Conservation (phyloP, 2,329 filamentous ascomycete species). For the Diaporthe sp. region DNA sequence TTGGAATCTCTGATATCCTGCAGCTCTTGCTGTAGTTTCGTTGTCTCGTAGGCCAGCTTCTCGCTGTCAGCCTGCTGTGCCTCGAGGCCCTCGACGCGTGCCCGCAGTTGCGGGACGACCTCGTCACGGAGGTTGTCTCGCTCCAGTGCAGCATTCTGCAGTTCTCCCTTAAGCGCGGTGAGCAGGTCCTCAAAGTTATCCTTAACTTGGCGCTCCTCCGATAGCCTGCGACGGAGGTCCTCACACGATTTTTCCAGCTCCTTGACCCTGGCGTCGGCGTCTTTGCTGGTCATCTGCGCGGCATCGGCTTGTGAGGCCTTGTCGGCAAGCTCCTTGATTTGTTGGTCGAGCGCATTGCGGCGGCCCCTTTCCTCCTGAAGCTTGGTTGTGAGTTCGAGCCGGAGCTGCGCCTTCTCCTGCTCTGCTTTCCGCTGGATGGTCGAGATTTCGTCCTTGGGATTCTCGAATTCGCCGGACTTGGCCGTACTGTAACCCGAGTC, state of each 20-base stretch:
- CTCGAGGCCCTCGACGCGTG: constrained; percentile 84
- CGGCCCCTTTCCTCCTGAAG: constrained; percentile 87
- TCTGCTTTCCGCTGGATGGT: constrained; percentile 86
- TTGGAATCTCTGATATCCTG: constrained; percentile 72
- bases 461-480: constrained; percentile 78
- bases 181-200: constrained; percentile 95
- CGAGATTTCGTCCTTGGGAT: constrained; percentile 80
- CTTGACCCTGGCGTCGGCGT: constrained; percentile 74
- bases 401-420: constrained; percentile 90
- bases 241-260: constrained; percentile 87
- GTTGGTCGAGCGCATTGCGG: constrained; percentile 82
- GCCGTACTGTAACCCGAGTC: constrained; percentile 93
- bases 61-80: constrained; percentile 79
- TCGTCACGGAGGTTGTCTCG: constrained; percentile 93
- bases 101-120: constrained; percentile 82
- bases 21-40: constrained; percentile 89
- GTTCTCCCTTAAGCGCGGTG: constrained; percentile 84
- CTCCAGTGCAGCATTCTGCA: constrained; percentile 87
- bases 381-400: constrained; percentile 86
- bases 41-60: constrained; percentile 82
- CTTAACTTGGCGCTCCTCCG: constrained; percentile 88
- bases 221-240: constrained; percentile 83
- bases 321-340: constrained; percentile 86
- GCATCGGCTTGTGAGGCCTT: constrained; percentile 76
- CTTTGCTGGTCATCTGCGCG: constrained; percentile 67